Percentiles rank a stretch among this genome's conserved stretches.
Conservation (phyloP, 306 rosid genomes). For the Herpetospermum pedunculosum region DNA sequence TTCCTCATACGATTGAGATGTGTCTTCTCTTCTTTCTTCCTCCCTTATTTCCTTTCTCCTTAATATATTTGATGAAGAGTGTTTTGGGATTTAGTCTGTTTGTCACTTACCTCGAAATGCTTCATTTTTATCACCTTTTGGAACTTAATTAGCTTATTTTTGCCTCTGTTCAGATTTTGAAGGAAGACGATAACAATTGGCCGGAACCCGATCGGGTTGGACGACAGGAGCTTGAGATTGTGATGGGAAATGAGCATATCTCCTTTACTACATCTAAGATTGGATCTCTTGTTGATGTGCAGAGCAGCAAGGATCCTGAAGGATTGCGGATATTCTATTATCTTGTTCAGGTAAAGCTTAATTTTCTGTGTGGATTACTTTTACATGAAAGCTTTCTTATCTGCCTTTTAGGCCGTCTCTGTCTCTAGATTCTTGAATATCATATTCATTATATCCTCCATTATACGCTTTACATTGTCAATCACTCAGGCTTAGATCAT, state of each 20-base stretch:
- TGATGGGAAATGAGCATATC: conserved; percentile 94
- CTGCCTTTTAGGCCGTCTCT: background rate
- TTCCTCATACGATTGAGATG: too few relatives aligned
- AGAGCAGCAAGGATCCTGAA: conserved; percentile 94
- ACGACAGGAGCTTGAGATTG: conserved; percentile 94
- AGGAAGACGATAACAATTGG: conserved; percentile 97
- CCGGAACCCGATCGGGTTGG: conserved; percentile 96
- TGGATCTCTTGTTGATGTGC: conserved; percentile 94
- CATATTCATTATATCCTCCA: too few relatives aligned
- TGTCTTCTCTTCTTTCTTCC: too few relatives aligned
- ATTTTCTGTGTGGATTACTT: background rate
- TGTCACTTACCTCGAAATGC: background rate
- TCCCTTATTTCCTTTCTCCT: too few relatives aligned
- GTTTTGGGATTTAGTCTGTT: background rate
- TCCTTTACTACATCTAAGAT: conserved; percentile 95
- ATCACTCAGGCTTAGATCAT: background rate
- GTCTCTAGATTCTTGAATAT: background rate
- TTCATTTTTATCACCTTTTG: background rate
- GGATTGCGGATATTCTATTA: conserved; percentile 99
- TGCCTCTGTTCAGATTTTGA: conserved; percentile 51
- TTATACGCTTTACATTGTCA: background rate
- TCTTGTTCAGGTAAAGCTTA: conserved; percentile 71
- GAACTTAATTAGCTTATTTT: background rate
- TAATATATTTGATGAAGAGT: too few relatives aligned
- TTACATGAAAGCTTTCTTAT: background rate